phyloP scores from a whole-genome alignment of 2,329 filamentous ascomycete genomes.

The Hypoxylon sp. region DNA sequence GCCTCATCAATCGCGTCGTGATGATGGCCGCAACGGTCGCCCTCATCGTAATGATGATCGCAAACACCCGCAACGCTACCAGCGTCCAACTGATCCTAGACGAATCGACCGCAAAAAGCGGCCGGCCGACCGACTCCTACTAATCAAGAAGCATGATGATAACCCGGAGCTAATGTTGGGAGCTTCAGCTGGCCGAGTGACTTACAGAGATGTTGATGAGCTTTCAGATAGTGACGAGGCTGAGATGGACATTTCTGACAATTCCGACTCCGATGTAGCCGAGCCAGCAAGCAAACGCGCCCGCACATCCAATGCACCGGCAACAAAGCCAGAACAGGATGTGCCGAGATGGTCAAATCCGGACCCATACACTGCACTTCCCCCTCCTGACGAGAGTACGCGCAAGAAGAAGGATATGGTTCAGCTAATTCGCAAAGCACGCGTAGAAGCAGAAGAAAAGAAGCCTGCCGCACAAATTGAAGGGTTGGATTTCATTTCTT shows the following conservation, averaged over 20 bases:
- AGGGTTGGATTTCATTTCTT: constrained; percentile 90
- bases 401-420: constrained; percentile 89
- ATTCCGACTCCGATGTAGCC: constrained; percentile 59
- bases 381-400: constrained; percentile 80
- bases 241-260: constrained; percentile 74
- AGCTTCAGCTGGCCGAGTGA: constrained; percentile 62
- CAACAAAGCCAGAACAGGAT: constrained; percentile 59
- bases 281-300: constrained; percentile 63
- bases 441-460: constrained; percentile 69
- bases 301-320: constrained; percentile 52
- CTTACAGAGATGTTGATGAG: constrained; percentile 69
- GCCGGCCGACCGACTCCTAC: constrained; percentile 59
- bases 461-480: constrained; percentile 68
- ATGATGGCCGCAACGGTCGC: constrained; percentile 34
- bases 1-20: constrained; percentile 30
- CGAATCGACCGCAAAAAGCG: constrained; percentile 28
- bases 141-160: constrained; percentile 61
- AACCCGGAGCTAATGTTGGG: constrained; percentile 64
- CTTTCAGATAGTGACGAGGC: constrained; percentile 75
- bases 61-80: constrained; percentile 20
- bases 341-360: constrained; percentile 94
- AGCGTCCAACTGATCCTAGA: constrained; percentile 7
- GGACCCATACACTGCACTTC: constrained; percentile 90
- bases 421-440: constrained; percentile 90
- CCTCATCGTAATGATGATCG: constrained; percentile 33